Conservation (phyloP, 202 grass and related monocot species). For the Alloteropsis angusta region DNA sequence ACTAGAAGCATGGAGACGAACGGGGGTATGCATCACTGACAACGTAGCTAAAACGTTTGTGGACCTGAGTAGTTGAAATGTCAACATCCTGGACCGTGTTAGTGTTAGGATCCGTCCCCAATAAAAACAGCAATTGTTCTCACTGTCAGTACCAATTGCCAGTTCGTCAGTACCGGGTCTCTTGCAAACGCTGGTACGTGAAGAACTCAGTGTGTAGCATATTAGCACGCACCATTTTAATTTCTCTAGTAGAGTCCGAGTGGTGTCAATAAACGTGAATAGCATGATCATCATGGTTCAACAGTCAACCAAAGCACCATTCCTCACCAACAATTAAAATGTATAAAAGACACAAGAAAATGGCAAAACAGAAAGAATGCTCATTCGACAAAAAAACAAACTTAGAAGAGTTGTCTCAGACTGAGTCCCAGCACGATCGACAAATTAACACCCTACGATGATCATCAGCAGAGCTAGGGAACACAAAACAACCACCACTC, state of each 20-base stretch:
- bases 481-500: neutral
- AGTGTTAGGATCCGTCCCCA: neutral
- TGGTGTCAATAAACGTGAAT: neutral
- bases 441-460: neutral
- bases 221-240: neutral
- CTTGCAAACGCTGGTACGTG: neutral
- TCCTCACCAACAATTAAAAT: neutral
- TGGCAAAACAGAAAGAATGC: neutral
- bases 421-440: neutral
- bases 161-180: neutral
- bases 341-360: neutral
- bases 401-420: neutral
- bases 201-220: no score
- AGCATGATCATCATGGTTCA: neutral
- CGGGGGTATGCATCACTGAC: no score
- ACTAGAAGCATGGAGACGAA: neutral
- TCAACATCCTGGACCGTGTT: neutral
- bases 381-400: neutral
- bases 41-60: neutral
- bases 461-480: conserved; percentile 26
- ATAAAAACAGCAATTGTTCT: neutral
- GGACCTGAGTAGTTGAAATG: neutral
- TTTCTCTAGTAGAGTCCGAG: no score
- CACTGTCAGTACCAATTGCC: neutral
- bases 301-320: neutral